Evolutionary conservation across 2,329 filamentous ascomycete genomes (phyloP), one percentile per base, ranked within the genome.

Genomic region (Gaeumannomyces sp.): DNA sequence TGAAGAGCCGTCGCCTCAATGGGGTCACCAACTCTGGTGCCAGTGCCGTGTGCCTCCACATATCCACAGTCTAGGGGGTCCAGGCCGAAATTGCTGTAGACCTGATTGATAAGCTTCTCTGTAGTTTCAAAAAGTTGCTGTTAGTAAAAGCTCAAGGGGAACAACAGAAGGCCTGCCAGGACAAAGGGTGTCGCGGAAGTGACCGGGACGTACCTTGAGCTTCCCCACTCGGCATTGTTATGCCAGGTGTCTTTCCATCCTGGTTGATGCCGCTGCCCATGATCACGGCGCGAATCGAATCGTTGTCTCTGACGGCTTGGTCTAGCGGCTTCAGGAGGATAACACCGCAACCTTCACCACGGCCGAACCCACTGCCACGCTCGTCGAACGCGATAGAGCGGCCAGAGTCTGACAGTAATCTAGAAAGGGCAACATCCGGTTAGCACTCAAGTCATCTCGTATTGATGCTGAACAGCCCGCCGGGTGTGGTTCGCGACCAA

Each of bases 331-430:
- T 89, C 16, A 89, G 71, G 14, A 88, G 71, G 3, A 89, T 69
- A 59, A 82, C 77, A 8, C 77, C 83, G 29, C 81, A 79, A 5
- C 85, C 86, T 68, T 89, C 86, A 11, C 85, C 87, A 14, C 86
- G 80, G 0, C 81, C 85, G 68, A 87, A 90, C 0, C 87, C 88
- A 53, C 25, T 57, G 22, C 61, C 61, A 61, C 77, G 74, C 25
- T 73, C 72, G 68, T 84, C 84, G 68, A 80, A 85, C 33, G 82
- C 82, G 62, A 78, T 80, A 19, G 80, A 85, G 50, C 80, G 76
- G 1, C 83, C 83, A 0, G 79, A 78, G 35, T 83, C 79, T 1
- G 82, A 83, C 33, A 87, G 78, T 61, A 85, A 70, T 71, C 70
- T 80, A 68, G 27, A 45, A n/a, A 14, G 22, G 2, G 22, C 22